Conservation (phyloP, 1,139 yeast genomes). For the Candida pseudoviswanathii region DNA sequence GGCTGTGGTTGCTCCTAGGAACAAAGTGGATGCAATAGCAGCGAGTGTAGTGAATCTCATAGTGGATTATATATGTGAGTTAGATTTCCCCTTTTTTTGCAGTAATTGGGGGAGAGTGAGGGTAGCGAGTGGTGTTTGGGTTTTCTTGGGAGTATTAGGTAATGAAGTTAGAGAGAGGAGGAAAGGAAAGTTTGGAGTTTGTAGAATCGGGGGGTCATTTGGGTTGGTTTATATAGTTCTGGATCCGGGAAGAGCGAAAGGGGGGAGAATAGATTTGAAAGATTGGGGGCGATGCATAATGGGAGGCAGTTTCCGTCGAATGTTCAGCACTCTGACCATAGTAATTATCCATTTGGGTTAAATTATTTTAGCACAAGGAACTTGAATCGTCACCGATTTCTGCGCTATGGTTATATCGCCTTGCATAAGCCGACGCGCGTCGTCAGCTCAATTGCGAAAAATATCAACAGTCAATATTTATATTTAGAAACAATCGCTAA, state of each 20-base stretch:
- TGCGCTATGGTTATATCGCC: neutral
- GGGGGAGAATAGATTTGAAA: neutral
- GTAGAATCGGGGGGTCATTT: neutral
- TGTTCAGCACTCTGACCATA: no score
- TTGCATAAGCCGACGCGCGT: neutral
- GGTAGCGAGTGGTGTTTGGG: neutral
- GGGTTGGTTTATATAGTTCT: neutral
- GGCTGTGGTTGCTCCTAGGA: slow-evolving; percentile 3
- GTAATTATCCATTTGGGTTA: no score
- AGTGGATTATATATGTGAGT: neutral
- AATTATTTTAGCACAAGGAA: no score
- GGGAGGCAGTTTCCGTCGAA: neutral
- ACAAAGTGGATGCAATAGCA: slow-evolving; percentile 11
- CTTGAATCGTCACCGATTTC: no score
- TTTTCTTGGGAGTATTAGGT: neutral
- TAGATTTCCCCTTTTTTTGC: neutral
- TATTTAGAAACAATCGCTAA: neutral
- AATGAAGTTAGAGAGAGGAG: neutral
- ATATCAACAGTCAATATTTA: neutral
- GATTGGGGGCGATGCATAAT: neutral
- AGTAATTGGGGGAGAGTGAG: neutral
- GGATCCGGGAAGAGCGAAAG: neutral
- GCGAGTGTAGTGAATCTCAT: slow-evolving; percentile 13
- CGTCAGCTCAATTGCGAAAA: neutral
- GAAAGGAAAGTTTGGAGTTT: neutral